These are phyloP conservation scores for Phyllosticta citriasiana DNA, from an alignment of 2,329 filamentous ascomycete species.

Conservation along the genomic window DNA sequence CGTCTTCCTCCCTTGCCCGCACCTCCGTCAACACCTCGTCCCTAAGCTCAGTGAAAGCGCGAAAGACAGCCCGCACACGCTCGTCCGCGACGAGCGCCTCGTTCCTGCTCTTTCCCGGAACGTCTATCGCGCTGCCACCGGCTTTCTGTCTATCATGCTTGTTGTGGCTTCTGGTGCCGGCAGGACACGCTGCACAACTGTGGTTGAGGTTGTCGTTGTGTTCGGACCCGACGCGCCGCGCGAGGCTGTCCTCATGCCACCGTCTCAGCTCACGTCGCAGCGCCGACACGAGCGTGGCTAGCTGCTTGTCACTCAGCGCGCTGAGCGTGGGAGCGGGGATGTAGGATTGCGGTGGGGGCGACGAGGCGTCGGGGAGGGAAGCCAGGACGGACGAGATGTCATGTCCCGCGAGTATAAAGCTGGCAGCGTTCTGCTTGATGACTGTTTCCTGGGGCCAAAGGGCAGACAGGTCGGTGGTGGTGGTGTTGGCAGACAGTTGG, in stretches of 20 bases:
- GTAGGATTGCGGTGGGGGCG: neutral
- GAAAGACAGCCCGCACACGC: conserved; percentile 4
- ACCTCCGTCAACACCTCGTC: conserved; percentile 5
- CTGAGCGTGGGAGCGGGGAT: neutral
- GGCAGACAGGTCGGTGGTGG: neutral
- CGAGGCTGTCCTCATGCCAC: conserved; percentile 6
- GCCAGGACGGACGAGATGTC: conserved; percentile 4
- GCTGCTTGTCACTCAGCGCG: neutral
- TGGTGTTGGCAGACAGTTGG: neutral
- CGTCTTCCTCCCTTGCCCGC: neutral
- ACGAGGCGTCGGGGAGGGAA: neutral
- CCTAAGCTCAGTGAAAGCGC: conserved; percentile 6
- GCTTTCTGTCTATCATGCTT: neutral
- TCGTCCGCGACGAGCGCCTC: conserved; percentile 1
- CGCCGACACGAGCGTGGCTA: neutral
- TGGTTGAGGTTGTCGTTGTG: neutral
- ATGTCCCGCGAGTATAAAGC: conserved; percentile 11
- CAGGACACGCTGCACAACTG: neutral
- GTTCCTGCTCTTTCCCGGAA: neutral
- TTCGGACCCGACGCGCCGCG: neutral
- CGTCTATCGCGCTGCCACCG: neutral
- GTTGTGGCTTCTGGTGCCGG: neutral
- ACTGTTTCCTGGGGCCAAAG: conserved; percentile 2
- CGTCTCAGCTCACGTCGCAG: conserved; percentile 3
- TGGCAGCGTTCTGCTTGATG: conserved; percentile 3